Percentiles rank a stretch among this genome's conserved stretches.
Conservation (phyloP, 768 basidiomycete genomes). For the Scleroderma citrinum region DNA sequence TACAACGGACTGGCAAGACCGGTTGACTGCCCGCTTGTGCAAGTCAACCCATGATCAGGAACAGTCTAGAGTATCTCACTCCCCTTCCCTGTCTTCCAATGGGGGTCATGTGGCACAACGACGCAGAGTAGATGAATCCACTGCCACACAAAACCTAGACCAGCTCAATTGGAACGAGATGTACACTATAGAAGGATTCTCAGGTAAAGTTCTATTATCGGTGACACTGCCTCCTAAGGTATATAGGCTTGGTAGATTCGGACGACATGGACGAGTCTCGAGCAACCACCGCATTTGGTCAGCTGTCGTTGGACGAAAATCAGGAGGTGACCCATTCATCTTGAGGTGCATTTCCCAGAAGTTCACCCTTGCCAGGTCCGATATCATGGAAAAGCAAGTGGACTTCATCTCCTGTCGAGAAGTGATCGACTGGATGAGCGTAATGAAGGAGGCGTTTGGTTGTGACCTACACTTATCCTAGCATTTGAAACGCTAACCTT, state of each 20-base stretch:
- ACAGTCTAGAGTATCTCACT: conserved; percentile 17
- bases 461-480: conserved; percentile 15
- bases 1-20: conserved; percentile 76
- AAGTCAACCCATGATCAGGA: conserved; percentile 15
- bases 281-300: conserved; percentile 57
- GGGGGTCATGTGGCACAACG: conserved; percentile 39
- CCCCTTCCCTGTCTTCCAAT: no score
- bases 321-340: conserved; percentile 44
- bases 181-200: conserved; percentile 49
- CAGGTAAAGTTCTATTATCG: conserved; percentile 17
- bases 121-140: conserved; percentile 36
- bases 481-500: conserved; percentile 8
- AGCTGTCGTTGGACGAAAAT: conserved; percentile 70
- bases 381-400: conserved; percentile 75
- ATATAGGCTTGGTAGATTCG: conserved; percentile 20
- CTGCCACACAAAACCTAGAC: conserved; percentile 6
- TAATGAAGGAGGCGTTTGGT: conserved; percentile 67
- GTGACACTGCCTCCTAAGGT: conserved; percentile 12
- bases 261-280: conserved; percentile 34
- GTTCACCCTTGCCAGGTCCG: conserved; percentile 50
- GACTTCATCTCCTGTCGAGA: conserved; percentile 66
- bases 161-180: conserved; percentile 52
- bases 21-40: conserved; percentile 51
- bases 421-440: conserved; percentile 63
- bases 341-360: background rate